Percentiles rank a stretch among this genome's conserved stretches.
Evolutionary conservation across 306 rosid species (phyloP).

Genomic region (Prunus dulcis): DNA sequence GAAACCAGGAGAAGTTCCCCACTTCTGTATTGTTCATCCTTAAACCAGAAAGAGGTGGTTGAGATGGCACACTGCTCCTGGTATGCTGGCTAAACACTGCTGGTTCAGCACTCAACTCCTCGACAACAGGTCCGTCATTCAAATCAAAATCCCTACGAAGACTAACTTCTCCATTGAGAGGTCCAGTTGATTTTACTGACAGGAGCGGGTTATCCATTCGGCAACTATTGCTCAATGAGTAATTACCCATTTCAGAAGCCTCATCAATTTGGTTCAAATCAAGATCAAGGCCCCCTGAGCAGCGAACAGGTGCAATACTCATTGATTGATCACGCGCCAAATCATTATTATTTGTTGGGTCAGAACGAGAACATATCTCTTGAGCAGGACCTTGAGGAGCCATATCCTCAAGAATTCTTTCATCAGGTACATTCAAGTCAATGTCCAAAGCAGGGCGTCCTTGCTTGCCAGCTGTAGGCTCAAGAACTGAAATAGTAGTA

Average conservation of each 20-base stretch:
- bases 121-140: conserved; percentile 61
- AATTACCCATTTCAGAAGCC: conserved; percentile 47
- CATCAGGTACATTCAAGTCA: conserved; percentile 71
- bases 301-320: conserved; percentile 29
- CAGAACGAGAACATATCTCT: conserved; percentile 20
- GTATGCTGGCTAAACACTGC: conserved; percentile 34
- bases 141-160: conserved; percentile 61
- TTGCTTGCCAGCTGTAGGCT: conserved; percentile 31
- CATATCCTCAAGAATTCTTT: conserved; percentile 58
- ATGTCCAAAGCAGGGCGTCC: conserved; percentile 50
- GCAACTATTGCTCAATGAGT: conserved; percentile 28
- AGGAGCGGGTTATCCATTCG: conserved; percentile 33
- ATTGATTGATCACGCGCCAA: conserved; percentile 9
- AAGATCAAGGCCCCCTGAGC: conserved; percentile 65
- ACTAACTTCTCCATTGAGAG: conserved; percentile 33
- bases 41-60: conserved; percentile 44
- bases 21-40: conserved; percentile 49
- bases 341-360: conserved; percentile 18
- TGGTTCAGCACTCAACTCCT: conserved; percentile 46
- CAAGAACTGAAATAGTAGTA: conserved; percentile 16
- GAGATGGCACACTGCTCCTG: conserved; percentile 44
- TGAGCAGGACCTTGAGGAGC: conserved; percentile 30
- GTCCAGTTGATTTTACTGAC: conserved; percentile 30
- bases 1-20: conserved; percentile 60
- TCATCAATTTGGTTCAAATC: conserved; percentile 63